Evolutionary conservation across 208 protist species (phyloP).

Genomic region (Strigomonas oncopelti): DNA sequence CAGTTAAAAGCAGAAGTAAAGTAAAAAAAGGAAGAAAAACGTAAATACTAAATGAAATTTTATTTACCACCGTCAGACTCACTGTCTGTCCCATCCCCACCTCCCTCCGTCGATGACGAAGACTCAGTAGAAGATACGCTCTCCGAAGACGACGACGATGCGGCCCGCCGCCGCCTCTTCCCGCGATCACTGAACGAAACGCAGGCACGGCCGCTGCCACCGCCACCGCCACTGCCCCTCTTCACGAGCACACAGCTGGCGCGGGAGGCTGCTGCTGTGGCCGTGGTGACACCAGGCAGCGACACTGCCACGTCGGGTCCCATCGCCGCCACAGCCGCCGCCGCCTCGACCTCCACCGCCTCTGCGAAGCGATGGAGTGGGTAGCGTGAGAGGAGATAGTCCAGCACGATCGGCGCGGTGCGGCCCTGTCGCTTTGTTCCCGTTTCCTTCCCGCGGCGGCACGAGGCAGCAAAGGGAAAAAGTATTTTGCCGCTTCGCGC

Average conservation of each 20-base stretch:
- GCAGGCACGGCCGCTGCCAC: too few species aligned
- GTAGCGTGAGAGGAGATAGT: neutral
- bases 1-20: slow-evolving; percentile 10
- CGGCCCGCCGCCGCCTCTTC: too few species aligned
- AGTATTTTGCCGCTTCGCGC: neutral
- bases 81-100: neutral
- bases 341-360: too few species aligned
- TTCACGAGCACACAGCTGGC: too few species aligned
- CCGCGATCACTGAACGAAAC: too few species aligned
- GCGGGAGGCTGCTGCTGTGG: too few species aligned
- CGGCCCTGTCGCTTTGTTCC: too few species aligned
- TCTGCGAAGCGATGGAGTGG: too few species aligned
- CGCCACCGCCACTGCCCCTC: too few species aligned
- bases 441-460: neutral
- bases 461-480: neutral
- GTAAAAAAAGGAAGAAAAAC: slow-evolving; percentile 4
- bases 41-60: neutral
- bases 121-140: neutral
- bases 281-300: too few species aligned
- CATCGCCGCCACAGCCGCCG: too few species aligned
- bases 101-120: neutral
- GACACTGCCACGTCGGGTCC: too few species aligned
- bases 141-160: neutral
- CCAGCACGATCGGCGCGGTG: neutral
- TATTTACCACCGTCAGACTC: neutral